These are phyloP conservation scores for Paramyrothecium sp. DNA, from an alignment of 2,329 filamentous ascomycete genomes.

Conservation along the genomic window DNA sequence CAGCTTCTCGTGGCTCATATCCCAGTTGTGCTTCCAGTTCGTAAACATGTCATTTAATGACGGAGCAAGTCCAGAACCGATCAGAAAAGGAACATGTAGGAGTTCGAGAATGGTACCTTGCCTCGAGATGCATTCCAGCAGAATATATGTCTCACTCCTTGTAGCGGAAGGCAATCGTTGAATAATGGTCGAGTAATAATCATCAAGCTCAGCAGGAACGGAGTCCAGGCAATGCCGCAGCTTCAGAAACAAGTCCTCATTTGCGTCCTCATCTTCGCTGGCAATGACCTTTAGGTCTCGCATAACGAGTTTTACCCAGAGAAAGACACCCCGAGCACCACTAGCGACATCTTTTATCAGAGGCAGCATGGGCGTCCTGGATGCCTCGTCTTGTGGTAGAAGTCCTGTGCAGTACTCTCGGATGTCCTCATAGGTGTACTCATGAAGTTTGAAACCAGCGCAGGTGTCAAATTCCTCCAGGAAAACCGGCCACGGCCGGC, in stretches of 20 bases:
- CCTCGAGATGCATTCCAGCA: neutral
- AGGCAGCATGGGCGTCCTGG: neutral
- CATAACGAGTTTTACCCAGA: neutral
- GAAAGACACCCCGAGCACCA: neutral
- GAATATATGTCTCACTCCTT: neutral
- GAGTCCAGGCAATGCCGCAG: neutral
- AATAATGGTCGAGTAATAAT: neutral
- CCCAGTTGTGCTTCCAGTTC: neutral
- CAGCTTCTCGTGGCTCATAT: neutral
- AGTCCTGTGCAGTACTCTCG: neutral
- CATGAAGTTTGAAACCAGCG: neutral
- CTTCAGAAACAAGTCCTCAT: neutral
- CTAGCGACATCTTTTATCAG: neutral
- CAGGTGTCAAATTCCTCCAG: neutral
- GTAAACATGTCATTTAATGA: too few relatives aligned
- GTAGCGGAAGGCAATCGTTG: neutral
- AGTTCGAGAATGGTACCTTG: neutral
- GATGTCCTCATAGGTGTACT: neutral
- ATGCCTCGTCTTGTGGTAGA: neutral
- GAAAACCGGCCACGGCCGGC: neutral
- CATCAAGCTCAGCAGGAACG: neutral
- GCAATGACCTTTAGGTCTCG: neutral
- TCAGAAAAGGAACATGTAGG: neutral
- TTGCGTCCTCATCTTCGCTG: neutral
- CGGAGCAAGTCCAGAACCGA: neutral